A percentile compares a stretch with the other conserved stretches of the same genome.
Evolutionary conservation across 257 asterid species (phyloP).

Genomic region (Jaltomata sinuosa): DNA sequence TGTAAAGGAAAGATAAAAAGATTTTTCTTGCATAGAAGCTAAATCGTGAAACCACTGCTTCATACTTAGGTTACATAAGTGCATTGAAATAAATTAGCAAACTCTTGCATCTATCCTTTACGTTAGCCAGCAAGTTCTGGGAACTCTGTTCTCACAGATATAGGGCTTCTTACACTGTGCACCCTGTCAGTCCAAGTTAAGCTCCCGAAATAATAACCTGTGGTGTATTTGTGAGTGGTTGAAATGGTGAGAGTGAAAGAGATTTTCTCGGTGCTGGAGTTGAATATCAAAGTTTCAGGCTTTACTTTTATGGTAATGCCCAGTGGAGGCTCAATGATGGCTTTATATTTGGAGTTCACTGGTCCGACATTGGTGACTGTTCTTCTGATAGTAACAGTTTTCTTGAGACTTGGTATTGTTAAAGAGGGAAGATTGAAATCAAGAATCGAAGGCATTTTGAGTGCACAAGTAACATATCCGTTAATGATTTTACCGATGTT

Average conservation of each 20-base stretch:
- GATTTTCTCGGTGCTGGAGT: conserved; percentile 12
- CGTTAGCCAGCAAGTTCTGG: not conserved
- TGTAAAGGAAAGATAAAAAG: not conserved
- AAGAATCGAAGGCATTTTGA: conserved; percentile 8
- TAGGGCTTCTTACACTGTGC: not conserved
- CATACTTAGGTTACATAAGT: not conserved
- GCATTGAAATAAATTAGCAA: not conserved
- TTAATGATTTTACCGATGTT: not conserved
- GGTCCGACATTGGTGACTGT: conserved; percentile 38
- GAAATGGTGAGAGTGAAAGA: conserved; percentile 15
- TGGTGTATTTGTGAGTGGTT: conserved; percentile 16
- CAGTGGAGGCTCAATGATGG: conserved; percentile 16
- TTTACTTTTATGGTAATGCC: not conserved
- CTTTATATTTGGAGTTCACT: conserved; percentile 17
- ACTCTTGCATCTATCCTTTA: not conserved
- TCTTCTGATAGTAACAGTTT: conserved; percentile 16
- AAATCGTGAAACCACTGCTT: not conserved
- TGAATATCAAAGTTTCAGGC: conserved; percentile 16
- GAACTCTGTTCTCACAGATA: not conserved
- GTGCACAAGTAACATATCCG: not conserved
- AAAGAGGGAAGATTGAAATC: conserved; percentile 42
- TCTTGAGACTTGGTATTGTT: conserved; percentile 27
- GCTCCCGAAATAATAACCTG: conserved; percentile 35
- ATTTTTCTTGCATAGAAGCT: not conserved
- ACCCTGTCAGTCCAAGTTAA: conserved; percentile 1